phyloP scores from a whole-genome alignment of 768 basidiomycete genomes.

The Tylopilus sp. region DNA sequence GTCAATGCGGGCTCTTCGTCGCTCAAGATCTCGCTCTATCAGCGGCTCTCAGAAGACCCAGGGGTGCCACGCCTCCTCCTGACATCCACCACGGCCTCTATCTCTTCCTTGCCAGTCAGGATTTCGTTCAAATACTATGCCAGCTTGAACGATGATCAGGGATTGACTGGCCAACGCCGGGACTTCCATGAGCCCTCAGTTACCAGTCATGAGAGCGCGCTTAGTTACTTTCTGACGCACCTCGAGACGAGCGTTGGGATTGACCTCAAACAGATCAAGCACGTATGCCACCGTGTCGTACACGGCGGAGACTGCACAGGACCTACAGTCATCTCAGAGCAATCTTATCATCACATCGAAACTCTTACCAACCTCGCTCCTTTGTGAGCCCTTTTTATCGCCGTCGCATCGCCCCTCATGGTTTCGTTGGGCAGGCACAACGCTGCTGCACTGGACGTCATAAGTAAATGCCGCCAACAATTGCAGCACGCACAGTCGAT shows the following conservation, averaged over 20 bases:
- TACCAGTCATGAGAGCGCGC: conserved; percentile 59
- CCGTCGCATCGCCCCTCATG: conserved; percentile 38
- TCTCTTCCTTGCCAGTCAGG: conserved; percentile 51
- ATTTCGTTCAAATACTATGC: conserved; percentile 43
- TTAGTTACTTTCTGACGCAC: conserved; percentile 53
- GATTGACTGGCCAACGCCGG: too few species aligned
- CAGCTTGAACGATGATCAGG: not conserved
- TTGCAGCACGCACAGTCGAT: conserved; percentile 70
- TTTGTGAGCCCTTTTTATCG: conserved; percentile 51
- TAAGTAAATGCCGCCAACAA: conserved; percentile 53
- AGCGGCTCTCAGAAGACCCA: conserved; percentile 25
- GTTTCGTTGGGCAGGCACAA: conserved; percentile 45
- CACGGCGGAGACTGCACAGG: conserved; percentile 78
- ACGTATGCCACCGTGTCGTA: conserved; percentile 79
- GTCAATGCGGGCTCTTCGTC: conserved; percentile 84
- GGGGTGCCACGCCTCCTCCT: conserved; percentile 43
- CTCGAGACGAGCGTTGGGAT: conserved; percentile 42
- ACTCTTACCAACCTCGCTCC: conserved; percentile 79
- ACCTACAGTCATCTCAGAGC: conserved; percentile 64
- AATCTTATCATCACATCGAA: conserved; percentile 70
- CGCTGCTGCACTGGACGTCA: conserved; percentile 56
- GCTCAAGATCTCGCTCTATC: conserved; percentile 75
- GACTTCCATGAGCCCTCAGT: conserved; percentile 36
- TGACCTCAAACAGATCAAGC: conserved; percentile 40
- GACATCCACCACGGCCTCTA: conserved; percentile 52